phyloP scores from a whole-genome alignment of 805 yeast genomes.

The Naumovozyma dairenensis region DNA sequence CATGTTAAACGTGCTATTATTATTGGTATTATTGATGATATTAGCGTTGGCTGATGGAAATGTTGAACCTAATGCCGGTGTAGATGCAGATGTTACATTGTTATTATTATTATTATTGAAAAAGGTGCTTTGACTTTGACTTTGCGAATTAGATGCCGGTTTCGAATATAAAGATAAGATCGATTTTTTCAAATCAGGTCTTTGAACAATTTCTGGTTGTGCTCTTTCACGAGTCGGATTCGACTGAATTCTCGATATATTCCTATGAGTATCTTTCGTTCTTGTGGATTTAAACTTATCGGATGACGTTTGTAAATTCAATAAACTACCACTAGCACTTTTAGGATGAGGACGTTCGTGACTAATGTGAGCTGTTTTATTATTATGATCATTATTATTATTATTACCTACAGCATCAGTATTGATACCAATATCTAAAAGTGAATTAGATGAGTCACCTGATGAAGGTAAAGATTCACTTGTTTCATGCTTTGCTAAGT shows the following conservation, averaged over 20 bases:
- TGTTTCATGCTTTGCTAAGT: neutral
- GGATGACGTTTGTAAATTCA: neutral
- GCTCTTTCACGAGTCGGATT: neutral
- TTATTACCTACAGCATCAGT: too few relatives aligned
- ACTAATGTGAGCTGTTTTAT: too few relatives aligned
- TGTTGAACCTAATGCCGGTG: conserved; percentile 3
- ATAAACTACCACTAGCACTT: neutral
- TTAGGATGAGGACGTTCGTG: too few relatives aligned
- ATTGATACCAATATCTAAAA: neutral
- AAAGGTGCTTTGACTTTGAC: conserved; percentile 4
- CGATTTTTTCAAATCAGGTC: conserved; percentile 87
- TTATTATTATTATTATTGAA: conserved; percentile 10
- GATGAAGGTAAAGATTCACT: conserved; percentile 23
- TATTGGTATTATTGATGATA: conserved; percentile 1
- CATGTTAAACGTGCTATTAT: conserved; percentile 2
- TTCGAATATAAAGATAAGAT: conserved; percentile 80
- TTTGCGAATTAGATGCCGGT: conserved; percentile 22
- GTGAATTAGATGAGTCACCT: neutral
- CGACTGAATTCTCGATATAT: too few relatives aligned
- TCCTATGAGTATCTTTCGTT: neutral
- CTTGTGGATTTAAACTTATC: neutral
- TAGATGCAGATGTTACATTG: conserved; percentile 5
- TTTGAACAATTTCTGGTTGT: conserved; percentile 14
- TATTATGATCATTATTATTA: neutral
- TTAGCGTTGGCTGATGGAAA: neutral